Percentiles rank a stretch among this genome's conserved stretches.
Conservation (phyloP, 441 rosid species). For the Manihot esculenta region DNA sequence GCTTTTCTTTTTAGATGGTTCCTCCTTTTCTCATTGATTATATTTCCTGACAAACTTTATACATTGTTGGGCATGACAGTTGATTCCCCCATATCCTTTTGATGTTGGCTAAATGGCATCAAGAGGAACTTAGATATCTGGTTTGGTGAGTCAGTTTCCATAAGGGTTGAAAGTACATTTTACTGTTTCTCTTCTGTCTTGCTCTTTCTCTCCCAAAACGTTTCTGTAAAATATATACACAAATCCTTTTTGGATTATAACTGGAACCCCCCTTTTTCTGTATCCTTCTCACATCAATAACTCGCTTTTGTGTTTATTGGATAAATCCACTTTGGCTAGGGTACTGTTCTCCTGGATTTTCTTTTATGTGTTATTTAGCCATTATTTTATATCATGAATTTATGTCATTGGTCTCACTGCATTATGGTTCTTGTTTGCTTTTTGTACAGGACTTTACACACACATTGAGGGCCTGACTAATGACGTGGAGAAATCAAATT, state of each 20-base stretch:
- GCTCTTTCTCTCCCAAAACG: no score
- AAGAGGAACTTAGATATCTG: neutral
- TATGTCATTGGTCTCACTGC: neutral
- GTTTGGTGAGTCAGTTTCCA: neutral
- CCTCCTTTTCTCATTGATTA: no score
- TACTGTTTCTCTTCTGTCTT: no score
- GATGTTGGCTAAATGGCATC: neutral
- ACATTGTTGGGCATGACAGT: no score
- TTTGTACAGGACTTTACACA: conserved; percentile 62
- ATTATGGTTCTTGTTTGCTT: conserved; percentile 22
- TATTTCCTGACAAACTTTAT: neutral
- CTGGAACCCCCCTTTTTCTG: no score
- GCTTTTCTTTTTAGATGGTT: no score
- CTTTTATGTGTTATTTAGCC: neutral
- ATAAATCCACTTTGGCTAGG: neutral
- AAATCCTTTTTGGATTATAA: no score
- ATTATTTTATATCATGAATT: neutral
- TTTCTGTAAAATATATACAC: no score
- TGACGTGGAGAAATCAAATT: conserved; percentile 84
- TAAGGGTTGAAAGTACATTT: conserved; percentile 1
- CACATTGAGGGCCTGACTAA: conserved; percentile 79
- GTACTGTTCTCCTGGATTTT: neutral
- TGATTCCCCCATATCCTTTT: no score
- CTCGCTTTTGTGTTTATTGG: no score
- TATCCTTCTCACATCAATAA: no score